phyloP scores from a whole-genome alignment of 345 rosid species.

The Citrus hindsii region DNA sequence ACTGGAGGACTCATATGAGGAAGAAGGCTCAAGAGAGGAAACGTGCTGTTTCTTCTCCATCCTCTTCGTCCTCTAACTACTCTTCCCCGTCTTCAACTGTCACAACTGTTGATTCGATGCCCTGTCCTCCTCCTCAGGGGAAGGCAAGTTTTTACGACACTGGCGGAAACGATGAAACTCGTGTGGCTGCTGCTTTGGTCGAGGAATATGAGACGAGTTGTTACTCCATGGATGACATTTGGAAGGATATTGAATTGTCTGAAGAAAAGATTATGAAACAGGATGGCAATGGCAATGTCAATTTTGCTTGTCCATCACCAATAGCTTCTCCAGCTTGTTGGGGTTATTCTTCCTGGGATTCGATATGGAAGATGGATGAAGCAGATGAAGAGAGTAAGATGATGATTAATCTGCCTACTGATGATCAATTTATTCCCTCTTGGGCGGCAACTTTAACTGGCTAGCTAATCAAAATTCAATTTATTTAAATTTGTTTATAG shows the following conservation, averaged over 20 bases:
- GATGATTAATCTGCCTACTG: conserved; percentile 37
- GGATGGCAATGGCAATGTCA: conserved; percentile 43
- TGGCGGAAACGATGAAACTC: conserved; percentile 44
- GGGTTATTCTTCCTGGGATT: conserved; percentile 49
- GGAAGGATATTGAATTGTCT: conserved; percentile 75
- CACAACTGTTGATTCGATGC: conserved; percentile 41
- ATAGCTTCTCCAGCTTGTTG: conserved; percentile 58
- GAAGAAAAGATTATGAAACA: conserved; percentile 50
- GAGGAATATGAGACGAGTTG: conserved; percentile 41
- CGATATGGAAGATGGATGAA: conserved; percentile 66
- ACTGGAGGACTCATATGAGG: conserved; percentile 91
- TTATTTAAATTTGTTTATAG: conserved; percentile 47
- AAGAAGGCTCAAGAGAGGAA: conserved; percentile 83
- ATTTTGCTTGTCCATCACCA: conserved; percentile 37
- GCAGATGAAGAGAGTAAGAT: conserved; percentile 47
- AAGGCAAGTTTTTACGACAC: conserved; percentile 75
- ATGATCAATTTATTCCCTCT: conserved; percentile 33
- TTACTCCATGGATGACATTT: conserved; percentile 77
- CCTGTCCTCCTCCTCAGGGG: conserved; percentile 38
- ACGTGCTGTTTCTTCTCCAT: conserved; percentile 34
- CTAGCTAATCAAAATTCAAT: conserved; percentile 56
- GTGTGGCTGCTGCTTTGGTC: conserved; percentile 15
- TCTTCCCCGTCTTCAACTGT: conserved; percentile 49
- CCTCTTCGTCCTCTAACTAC: conserved; percentile 52
- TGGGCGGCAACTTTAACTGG: conserved; percentile 37